Evolutionary conservation across 805 yeast genomes (phyloP).

Genomic region (Wickerhamomyces bovis): DNA sequence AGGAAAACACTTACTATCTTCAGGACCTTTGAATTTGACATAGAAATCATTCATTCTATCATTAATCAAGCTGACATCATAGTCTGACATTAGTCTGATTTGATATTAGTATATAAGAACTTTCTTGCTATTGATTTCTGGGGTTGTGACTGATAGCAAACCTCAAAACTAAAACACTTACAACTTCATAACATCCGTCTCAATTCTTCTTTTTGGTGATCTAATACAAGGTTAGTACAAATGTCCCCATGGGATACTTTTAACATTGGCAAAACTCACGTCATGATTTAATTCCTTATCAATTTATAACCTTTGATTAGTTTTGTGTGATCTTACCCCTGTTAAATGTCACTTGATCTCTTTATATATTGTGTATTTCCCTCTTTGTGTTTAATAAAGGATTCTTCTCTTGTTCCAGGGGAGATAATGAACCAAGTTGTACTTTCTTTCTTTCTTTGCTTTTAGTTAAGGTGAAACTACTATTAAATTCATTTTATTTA

Average conservation of each 20-base stretch:
- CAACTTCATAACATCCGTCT: conserved; percentile 94
- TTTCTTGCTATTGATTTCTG: neutral
- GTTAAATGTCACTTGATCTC: neutral
- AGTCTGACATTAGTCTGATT: conserved; percentile 76
- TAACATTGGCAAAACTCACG: neutral
- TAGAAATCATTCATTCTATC: conserved; percentile 83
- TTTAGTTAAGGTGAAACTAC: no score
- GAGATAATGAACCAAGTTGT: no score
- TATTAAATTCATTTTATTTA: no score
- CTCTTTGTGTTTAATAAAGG: no score
- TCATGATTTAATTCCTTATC: neutral
- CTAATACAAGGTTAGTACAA: conserved; percentile 6
- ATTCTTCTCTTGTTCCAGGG: no score
- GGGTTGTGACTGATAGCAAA: neutral
- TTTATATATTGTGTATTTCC: neutral
- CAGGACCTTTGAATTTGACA: conserved; percentile 83
- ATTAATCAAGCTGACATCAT: conserved; percentile 75
- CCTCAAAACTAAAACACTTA: conserved; percentile 30
- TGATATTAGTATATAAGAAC: conserved; percentile 7
- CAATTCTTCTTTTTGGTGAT: conserved; percentile 48
- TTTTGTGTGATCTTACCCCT: no score
- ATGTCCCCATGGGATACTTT: neutral
- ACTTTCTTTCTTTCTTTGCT: no score
- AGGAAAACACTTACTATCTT: conserved; percentile 43
- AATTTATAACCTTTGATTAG: no score